A percentile compares a stretch with the other conserved stretches of the same genome.
Conservation (phyloP, 805 yeast genomes). For the Wickerhamomyces bisporus region DNA sequence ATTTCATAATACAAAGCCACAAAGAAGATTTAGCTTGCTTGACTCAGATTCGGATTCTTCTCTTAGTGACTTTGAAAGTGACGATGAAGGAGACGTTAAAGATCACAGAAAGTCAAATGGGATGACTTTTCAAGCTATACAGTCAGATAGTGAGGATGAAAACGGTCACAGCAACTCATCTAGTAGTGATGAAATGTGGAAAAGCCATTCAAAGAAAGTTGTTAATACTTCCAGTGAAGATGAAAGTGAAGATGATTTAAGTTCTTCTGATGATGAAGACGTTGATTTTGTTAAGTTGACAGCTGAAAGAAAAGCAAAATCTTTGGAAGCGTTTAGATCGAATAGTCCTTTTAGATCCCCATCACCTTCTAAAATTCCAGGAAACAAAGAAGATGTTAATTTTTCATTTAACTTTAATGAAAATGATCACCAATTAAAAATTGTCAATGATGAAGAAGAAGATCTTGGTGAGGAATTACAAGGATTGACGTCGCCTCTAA, state of each 20-base stretch:
- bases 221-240: constrained; percentile 30
- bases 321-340: constrained; percentile 42
- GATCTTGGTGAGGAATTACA: constrained; percentile 57
- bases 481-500: constrained; percentile 11
- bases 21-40: constrained; percentile 38
- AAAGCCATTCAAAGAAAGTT: constrained; percentile 21
- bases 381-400: constrained; percentile 30
- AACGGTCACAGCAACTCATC: constrained; percentile 21
- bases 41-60: constrained; percentile 37
- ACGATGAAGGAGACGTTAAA: constrained; percentile 23
- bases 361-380: constrained; percentile 7
- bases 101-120: constrained; percentile 14
- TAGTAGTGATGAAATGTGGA: constrained; percentile 24
- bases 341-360: constrained; percentile 26
- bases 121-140: constrained; percentile 24
- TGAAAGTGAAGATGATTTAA: constrained; percentile 29
- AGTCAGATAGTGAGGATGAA: constrained; percentile 28
- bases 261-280: constrained; percentile 59
- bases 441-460: constrained; percentile 30
- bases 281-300: constrained; percentile 71
- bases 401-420: constrained; percentile 38
- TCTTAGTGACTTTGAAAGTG: constrained; percentile 33
- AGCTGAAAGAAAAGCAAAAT: constrained; percentile 56
- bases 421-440: constrained; percentile 32
- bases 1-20: constrained; percentile 11